Percentiles rank a stretch among this genome's conserved stretches.
Conservation (phyloP, 257 asterid genomes). For the Rauvolfia tetraphylla region DNA sequence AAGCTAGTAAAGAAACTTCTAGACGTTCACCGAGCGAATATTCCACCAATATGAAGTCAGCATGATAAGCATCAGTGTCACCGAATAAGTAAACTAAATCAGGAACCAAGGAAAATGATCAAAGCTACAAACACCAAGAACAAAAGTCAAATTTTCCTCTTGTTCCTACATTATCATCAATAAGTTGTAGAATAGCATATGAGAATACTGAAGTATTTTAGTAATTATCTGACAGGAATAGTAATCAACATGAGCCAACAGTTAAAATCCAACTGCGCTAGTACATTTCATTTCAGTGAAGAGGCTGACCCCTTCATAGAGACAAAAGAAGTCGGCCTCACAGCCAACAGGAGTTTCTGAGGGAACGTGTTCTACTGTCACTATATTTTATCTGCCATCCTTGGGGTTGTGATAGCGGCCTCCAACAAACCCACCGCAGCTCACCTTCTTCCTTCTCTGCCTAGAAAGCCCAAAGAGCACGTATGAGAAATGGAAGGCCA, state of each 20-base stretch:
- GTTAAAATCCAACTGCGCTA: slow-evolving; percentile 4
- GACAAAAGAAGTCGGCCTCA: neutral
- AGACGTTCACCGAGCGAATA: neutral
- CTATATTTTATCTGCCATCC: neutral
- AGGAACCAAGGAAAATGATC: neutral
- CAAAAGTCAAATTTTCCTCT: neutral
- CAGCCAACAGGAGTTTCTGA: neutral
- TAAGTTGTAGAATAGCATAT: neutral
- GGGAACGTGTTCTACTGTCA: neutral
- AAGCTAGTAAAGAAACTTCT: neutral
- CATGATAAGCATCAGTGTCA: neutral
- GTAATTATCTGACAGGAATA: neutral
- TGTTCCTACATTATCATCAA: neutral
- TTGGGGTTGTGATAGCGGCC: neutral
- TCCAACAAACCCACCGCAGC: neutral
- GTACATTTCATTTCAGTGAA: neutral
- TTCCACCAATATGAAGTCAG: neutral
- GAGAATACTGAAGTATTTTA: neutral
- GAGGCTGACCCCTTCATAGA: neutral
- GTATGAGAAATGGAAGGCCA: neutral
- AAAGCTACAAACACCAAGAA: neutral
- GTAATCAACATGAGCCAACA: neutral
- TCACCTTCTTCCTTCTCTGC: neutral
- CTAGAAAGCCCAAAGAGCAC: neutral
- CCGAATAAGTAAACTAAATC: neutral